Base-by-base conservation (phyloP, 306 rosid species). In the Castanospermum australe region DNA sequence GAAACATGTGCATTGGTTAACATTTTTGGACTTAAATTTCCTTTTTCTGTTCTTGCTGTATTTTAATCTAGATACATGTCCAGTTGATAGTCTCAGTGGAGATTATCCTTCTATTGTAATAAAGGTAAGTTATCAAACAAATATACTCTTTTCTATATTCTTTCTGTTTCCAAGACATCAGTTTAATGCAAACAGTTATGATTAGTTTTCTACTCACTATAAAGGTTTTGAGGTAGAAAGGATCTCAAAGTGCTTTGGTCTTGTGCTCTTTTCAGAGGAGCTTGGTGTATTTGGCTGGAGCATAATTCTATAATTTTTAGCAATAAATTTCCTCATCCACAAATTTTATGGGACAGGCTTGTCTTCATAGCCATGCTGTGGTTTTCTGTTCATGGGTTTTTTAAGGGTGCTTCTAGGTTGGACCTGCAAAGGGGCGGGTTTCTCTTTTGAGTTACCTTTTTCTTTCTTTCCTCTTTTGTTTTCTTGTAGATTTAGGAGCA, bases 381-480 rank as follows among this genome's bases (percentile, higher is more conserved):
- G 13, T 33, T 54, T 24, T 18, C 12, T 15, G 30, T 15, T 42
- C 32, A 59, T 42, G 5, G 32, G 25, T 41, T 60, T 75, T 6
- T n/a, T 4, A 33, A 62, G 71, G 48, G 47, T 47, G 17, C 17
- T 20, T 63, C 44, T 41, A 15, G 77, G 69, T n/a, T n/a, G 9
- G 52, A 59, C 42, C 42, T 74, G 38, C 39, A 44, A 57, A 24
- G 44, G 60, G 69, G 42, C 25, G 68, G 21, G 2, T n/a, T 5
- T 17, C 35, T 11, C 42, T 60, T 61, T 17, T 50, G 45, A 30
- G 18, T 70, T 66, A 67, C 21, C 41, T 17, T 55, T 77, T 63
- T 77, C n/a, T 11, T 77, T 52, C 44, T 54, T 78, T 67, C 59
- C 60, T 55, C 5, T 78, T 24, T 18, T 4, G 42, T 78, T 56